phyloP scores from a whole-genome alignment of 768 basidiomycete species.

The Kwoniella dendrophila region DNA sequence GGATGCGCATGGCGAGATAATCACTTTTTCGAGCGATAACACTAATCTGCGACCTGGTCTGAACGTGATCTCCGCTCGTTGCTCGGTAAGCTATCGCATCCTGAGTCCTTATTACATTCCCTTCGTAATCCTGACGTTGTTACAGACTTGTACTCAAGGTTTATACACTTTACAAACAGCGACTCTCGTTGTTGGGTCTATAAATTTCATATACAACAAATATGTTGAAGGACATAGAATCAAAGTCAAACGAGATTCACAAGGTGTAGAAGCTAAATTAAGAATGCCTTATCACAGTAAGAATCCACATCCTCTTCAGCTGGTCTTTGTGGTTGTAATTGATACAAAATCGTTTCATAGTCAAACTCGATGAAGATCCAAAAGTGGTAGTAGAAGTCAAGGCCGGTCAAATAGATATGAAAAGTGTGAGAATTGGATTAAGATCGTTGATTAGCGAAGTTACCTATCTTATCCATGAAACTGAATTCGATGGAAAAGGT shows the following conservation, averaged over 20 bases:
- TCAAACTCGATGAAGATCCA: slow-evolving; percentile 44
- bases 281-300: slow-evolving; percentile 50
- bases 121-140: background rate
- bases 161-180: slow-evolving; percentile 58
- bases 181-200: slow-evolving; percentile 9
- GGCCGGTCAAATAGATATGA: slow-evolving; percentile 40
- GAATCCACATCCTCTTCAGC: slow-evolving; percentile 10
- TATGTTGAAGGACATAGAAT: slow-evolving; percentile 57
- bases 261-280: slow-evolving; percentile 68
- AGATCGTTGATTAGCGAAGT: slow-evolving; percentile 21
- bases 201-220: slow-evolving; percentile 30
- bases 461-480: slow-evolving; percentile 12
- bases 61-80: slow-evolving; percentile 66
- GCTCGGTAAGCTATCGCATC: slow-evolving; percentile 64
- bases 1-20: slow-evolving; percentile 36
- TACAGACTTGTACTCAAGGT: slow-evolving; percentile 71
- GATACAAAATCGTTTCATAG: slow-evolving; percentile 19
- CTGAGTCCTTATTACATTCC: background rate
- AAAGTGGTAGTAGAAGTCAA: slow-evolving; percentile 45
- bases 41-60: slow-evolving; percentile 64
- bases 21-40: slow-evolving; percentile 62
- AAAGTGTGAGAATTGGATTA: slow-evolving; percentile 22
- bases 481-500: slow-evolving; percentile 13
- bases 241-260: slow-evolving; percentile 66
- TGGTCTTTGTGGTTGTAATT: background rate